Conservation (phyloP, 2,329 filamentous ascomycete species). For the Xylariaceae sp. region DNA sequence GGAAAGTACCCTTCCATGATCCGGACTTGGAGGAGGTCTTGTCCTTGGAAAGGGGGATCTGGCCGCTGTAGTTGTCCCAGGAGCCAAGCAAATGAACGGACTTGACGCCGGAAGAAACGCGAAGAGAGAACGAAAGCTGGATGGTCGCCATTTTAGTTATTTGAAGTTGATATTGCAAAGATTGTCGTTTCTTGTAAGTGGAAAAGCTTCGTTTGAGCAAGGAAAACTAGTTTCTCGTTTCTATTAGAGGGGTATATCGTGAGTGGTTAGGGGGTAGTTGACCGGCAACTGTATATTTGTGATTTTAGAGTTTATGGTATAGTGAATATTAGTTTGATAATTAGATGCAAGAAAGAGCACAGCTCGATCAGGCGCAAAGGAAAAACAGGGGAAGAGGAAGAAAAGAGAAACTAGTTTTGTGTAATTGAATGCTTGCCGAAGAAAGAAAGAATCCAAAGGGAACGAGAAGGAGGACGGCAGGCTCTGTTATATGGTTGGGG, state of each 20-base stretch:
- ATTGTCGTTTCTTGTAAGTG: conserved; percentile 37
- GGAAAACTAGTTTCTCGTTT: conserved; percentile 52
- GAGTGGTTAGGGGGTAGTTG: conserved; percentile 44
- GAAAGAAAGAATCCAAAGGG: conserved; percentile 50
- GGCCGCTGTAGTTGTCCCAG: conserved; percentile 95
- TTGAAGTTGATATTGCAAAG: conserved; percentile 38
- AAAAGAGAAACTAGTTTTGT: conserved; percentile 55
- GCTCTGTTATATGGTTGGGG: conserved; percentile 42
- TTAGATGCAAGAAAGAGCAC: conserved; percentile 48
- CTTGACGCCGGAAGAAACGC: conserved; percentile 95
- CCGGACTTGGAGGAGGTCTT: conserved; percentile 78
- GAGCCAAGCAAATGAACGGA: conserved; percentile 96
- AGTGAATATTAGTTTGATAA: conserved; percentile 26
- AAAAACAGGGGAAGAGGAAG: conserved; percentile 48
- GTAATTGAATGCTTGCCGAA: conserved; percentile 64
- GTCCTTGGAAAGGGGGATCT: conserved; percentile 92
- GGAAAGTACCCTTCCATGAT: conserved; percentile 94
- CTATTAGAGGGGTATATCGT: conserved; percentile 39
- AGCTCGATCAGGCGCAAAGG: conserved; percentile 47
- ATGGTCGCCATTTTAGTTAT: conserved; percentile 73
- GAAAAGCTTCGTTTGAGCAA: conserved; percentile 46
- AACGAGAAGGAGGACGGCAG: conserved; percentile 36
- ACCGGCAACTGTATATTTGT: conserved; percentile 45
- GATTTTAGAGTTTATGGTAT: conserved; percentile 36
- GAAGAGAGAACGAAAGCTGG: conserved; percentile 93